Evolutionary conservation across 495 filamentous ascomycete genomes (phyloP).

Genomic region (Neurospora sp.): DNA sequence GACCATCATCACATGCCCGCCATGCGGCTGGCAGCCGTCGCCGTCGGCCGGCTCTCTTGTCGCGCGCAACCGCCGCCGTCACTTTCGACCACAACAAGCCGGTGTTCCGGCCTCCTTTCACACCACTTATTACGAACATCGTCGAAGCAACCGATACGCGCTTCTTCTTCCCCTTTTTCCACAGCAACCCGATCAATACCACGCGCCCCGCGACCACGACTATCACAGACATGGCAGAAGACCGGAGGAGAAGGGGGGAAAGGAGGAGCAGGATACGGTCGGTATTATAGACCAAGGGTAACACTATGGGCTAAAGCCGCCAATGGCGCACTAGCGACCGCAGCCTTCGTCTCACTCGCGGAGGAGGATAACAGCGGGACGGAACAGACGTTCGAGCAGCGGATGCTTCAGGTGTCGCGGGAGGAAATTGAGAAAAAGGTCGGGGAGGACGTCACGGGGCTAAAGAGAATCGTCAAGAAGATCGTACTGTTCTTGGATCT

Average conservation of each 20-base stretch:
- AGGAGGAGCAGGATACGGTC: neutral
- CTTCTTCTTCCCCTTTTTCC: neutral
- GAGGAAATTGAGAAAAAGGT: constrained; percentile 62
- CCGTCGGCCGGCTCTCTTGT: constrained; percentile 18
- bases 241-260: neutral
- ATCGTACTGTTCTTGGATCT: constrained; percentile 54
- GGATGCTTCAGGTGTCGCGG: constrained; percentile 75
- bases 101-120: neutral
- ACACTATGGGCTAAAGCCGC: constrained; percentile 13
- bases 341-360: constrained; percentile 61
- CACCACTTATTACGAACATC: neutral
- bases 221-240: neutral
- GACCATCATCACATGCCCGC: neutral
- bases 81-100: neutral
- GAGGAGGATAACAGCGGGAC: constrained; percentile 50
- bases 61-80: constrained; percentile 8
- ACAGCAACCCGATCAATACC: neutral
- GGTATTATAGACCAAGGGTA: constrained; percentile 10
- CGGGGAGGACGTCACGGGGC: constrained; percentile 45
- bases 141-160: neutral
- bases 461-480: constrained; percentile 41
- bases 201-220: neutral
- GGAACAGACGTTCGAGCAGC: constrained; percentile 64
- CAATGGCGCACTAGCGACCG: constrained; percentile 39
- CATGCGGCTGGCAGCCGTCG: constrained; percentile 19